Base-by-base conservation (phyloP, 306 rosid species). In the Sophora flavescens region DNA sequence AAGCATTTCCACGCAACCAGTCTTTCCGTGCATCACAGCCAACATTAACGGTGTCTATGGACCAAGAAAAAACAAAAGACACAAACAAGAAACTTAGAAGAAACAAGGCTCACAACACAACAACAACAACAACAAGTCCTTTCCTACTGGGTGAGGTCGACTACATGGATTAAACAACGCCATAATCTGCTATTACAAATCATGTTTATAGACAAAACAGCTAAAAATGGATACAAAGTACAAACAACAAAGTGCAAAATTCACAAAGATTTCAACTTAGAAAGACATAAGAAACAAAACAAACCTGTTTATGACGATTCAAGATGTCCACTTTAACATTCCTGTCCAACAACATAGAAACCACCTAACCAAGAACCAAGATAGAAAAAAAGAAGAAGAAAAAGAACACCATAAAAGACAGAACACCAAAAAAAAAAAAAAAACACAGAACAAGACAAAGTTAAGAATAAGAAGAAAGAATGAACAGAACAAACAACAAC, bases 11-110 rank as follows among this genome's bases (percentile, higher is more conserved):
- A 80, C 92, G 28, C 96, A 88, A 8, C 84, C 79, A 18, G 85
- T 86, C 78, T 86, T 88, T 81, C 98, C 98, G 59, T 86, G 86
- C 90, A 89, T 91, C 77, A 84, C 89, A 72, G 98, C 98, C 91
- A 91, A 78, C 96, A 93, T 93, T 32, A 91, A 84, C 3, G 98
- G 96, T 11, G 97, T 93, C 97, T 93, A 59, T 1, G 5, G 44
- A 70, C 52, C 72, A 35, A 39, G 5, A 12, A 47, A 12, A 12
- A 42, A 6, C 78, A 35, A 38, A 9, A 41, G 39, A 32, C 15
- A 57, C 12, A 7, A 32, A 38, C 6, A 59, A 78, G 16, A 57
- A 63, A n/a, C 13, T 15, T 1, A 15, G n/a, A 54, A 38, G 35
- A 62, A 44, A 75, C 73, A 63, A 22, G 11, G 38, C 45, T 22